phyloP scores from a whole-genome alignment of 169 alveolate species.

The Amoebophrya sp. region DNA sequence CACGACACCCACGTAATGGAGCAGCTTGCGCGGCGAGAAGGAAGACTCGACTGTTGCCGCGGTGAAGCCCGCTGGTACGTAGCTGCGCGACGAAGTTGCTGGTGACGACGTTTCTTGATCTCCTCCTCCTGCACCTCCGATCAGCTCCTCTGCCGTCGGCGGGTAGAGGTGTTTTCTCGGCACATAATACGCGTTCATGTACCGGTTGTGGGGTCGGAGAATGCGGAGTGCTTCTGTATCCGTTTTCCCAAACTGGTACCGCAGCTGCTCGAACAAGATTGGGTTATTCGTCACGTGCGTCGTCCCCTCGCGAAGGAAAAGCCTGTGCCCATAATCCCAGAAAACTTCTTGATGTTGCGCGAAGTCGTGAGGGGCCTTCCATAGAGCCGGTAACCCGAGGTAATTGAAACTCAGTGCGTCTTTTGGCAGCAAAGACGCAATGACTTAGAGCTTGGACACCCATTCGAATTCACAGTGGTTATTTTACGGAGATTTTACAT shows the following conservation, averaged over 20 bases:
- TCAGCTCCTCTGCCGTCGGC: background rate
- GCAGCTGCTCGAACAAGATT: background rate
- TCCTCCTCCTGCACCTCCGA: background rate
- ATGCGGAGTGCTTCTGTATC: background rate
- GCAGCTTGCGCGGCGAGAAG: background rate
- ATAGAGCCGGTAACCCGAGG: background rate
- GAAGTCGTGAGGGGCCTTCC: slow-evolving; percentile 7
- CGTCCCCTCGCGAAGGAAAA: background rate
- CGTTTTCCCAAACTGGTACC: background rate
- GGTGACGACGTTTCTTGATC: background rate
- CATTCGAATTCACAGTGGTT: too few species aligned
- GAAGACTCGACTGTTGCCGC: too few species aligned
- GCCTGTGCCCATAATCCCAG: background rate
- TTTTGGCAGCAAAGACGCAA: background rate
- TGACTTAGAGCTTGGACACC: too few species aligned
- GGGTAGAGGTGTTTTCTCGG: background rate
- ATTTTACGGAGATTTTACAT: too few species aligned
- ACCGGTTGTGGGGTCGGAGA: slow-evolving; percentile 7
- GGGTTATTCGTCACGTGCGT: background rate
- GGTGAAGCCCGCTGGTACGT: too few species aligned
- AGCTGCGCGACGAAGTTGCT: too few species aligned
- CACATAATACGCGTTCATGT: background rate
- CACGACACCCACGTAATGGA: background rate
- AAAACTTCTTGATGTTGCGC: background rate
- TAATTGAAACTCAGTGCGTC: background rate